Conservation (phyloP, 1,139 yeast genomes). For the Geotrichum reessii region DNA sequence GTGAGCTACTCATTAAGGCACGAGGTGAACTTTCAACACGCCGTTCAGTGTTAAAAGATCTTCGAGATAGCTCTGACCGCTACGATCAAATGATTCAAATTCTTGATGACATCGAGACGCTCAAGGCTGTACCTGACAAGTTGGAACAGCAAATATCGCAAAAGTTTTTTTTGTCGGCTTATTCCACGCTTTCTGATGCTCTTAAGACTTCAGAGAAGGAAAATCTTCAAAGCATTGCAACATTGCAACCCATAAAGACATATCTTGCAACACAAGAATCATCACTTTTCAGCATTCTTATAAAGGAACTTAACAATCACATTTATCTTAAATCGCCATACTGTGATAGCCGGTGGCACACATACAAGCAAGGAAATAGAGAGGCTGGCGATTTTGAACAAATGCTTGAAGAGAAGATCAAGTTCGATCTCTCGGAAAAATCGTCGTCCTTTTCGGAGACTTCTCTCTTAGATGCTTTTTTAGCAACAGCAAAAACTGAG, state of each 20-base stretch:
- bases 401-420: constrained; percentile 31
- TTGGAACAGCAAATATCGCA: constrained; percentile 62
- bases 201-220: constrained; percentile 53
- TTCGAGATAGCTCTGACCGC: constrained; percentile 57
- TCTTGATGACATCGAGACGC: constrained; percentile 59
- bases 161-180: constrained; percentile 66
- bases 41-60: constrained; percentile 53
- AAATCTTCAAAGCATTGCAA: constrained; percentile 57
- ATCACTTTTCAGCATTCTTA: constrained; percentile 60
- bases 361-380: constrained; percentile 29
- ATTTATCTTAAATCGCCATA: constrained; percentile 56
- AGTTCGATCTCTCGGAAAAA: constrained; percentile 29
- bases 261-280: constrained; percentile 57
- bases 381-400: constrained; percentile 28
- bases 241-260: constrained; percentile 51
- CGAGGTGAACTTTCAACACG: constrained; percentile 50
- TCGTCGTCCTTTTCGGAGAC: constrained; percentile 27
- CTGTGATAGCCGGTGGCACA: constrained; percentile 34
- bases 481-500: constrained; percentile 31
- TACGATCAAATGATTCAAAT: constrained; percentile 68
- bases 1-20: constrained; percentile 46
- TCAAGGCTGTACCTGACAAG: constrained; percentile 54
- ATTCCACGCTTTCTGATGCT: constrained; percentile 54
- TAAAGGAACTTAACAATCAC: constrained; percentile 72
- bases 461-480: constrained; percentile 41